A percentile compares a stretch with the other conserved stretches of the same genome.
phyloP scores from a whole-genome alignment of 1,284 basidiomycete genomes.

The Malassezia dermatis region DNA sequence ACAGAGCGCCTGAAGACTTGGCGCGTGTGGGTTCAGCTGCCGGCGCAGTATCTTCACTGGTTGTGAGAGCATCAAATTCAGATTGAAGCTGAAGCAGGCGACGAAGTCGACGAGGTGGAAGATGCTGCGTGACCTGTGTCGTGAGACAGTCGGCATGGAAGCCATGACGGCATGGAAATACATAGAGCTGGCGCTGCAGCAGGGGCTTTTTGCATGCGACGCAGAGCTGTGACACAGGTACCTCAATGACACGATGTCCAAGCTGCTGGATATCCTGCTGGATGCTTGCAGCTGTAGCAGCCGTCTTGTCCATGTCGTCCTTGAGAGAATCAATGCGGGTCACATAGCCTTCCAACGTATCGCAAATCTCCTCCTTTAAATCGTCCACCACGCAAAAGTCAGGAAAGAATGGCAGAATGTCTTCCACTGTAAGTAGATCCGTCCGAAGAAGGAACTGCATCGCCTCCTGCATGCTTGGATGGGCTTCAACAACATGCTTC shows the following conservation, averaged over 20 bases:
- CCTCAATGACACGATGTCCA: conserved; percentile 80
- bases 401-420: conserved; percentile 97
- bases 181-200: conserved; percentile 84
- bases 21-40: conserved; percentile 9
- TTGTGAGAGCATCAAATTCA: conserved; percentile 11
- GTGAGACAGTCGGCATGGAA: conserved; percentile 51
- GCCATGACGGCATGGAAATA: conserved; percentile 91
- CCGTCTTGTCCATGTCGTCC: conserved; percentile 90
- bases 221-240: conserved; percentile 78
- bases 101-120: conserved; percentile 33
- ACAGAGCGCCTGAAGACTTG: conserved; percentile 1
- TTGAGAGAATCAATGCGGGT: conserved; percentile 81
- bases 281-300: conserved; percentile 80
- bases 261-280: conserved; percentile 78
- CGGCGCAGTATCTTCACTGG: conserved; percentile 16
- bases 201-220: conserved; percentile 66
- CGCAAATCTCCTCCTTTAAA: conserved; percentile 97
- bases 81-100: conserved; percentile 38
- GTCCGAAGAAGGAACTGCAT: conserved; percentile 93
- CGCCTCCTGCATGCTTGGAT: conserved; percentile 92
- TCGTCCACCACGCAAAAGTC: conserved; percentile 99
- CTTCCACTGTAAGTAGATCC: conserved; percentile 89
- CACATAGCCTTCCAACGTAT: conserved; percentile 86
- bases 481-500: conserved; percentile 88
- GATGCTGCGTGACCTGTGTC: conserved; percentile 35